These are phyloP conservation scores for Gardenia jasminoides DNA, from an alignment of 257 asterid species.

Conservation along the genomic window DNA sequence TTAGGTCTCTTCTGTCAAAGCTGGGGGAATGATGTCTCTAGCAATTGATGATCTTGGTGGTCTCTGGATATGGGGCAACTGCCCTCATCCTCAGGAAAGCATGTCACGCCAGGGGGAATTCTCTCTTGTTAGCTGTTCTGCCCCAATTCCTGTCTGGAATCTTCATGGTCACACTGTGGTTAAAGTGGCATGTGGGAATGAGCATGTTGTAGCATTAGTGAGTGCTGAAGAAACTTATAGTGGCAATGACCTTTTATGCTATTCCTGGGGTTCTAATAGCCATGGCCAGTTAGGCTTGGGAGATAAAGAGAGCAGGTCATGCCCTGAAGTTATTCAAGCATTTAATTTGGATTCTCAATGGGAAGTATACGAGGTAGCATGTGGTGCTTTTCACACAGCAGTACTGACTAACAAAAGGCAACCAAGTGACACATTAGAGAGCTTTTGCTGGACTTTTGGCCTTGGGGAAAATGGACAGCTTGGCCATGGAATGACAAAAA, in stretches of 20 bases:
- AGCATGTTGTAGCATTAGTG: slow-evolving; percentile 78
- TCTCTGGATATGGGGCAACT: slow-evolving; percentile 93
- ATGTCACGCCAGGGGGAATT: slow-evolving; percentile 40
- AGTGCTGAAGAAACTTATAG: slow-evolving; percentile 58
- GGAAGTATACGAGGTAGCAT: slow-evolving; percentile 69
- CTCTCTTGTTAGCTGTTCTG: slow-evolving; percentile 40
- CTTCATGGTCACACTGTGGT: slow-evolving; percentile 87
- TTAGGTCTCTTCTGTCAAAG: slow-evolving; percentile 69
- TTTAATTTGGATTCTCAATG: slow-evolving; percentile 57
- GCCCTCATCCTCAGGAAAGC: slow-evolving; percentile 51
- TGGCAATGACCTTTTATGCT: slow-evolving; percentile 66
- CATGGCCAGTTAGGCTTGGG: slow-evolving; percentile 93
- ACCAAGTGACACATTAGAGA: slow-evolving; percentile 51
- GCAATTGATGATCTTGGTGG: slow-evolving; percentile 75
- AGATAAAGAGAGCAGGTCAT: slow-evolving; percentile 53
- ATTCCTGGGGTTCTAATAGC: slow-evolving; percentile 84
- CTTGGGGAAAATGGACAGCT: slow-evolving; percentile 92
- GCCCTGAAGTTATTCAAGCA: slow-evolving; percentile 55
- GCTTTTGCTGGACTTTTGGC: slow-evolving; percentile 86
- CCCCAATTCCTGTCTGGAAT: slow-evolving; percentile 70
- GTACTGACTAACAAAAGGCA: slow-evolving; percentile 53
- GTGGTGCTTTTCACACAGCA: slow-evolving; percentile 88
- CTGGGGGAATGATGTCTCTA: slow-evolving; percentile 93
- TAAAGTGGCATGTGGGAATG: slow-evolving; percentile 87
- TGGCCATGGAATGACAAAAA: slow-evolving; percentile 80